Evolutionary conservation across 108 stramenopile genomes (phyloP).

Genomic region (Schizochytrium sp.): DNA sequence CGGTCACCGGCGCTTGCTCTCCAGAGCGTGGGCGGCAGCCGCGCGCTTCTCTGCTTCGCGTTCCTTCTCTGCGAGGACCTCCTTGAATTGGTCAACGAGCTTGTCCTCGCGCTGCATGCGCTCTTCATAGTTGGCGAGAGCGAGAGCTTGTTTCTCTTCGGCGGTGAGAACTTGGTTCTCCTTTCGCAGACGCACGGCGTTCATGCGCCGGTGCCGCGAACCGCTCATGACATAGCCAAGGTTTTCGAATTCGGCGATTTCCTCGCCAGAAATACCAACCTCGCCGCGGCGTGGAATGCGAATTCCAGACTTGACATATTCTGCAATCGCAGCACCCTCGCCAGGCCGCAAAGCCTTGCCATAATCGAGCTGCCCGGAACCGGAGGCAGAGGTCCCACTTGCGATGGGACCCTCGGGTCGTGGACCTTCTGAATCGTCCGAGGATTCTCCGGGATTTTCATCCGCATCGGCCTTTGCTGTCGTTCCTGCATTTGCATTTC

Average conservation of each 20-base stretch:
- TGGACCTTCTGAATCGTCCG: conserved; percentile 40
- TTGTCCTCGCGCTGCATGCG: conserved; percentile 90
- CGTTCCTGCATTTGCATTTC: too few relatives aligned
- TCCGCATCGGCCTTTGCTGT: too few relatives aligned
- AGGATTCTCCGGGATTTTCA: not conserved
- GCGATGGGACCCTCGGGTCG: conserved; percentile 45
- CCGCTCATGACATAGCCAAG: conserved; percentile 94
- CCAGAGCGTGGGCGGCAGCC: not conserved
- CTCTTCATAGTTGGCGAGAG: conserved; percentile 90
- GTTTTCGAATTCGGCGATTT: conserved; percentile 82
- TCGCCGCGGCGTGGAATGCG: conserved; percentile 97
- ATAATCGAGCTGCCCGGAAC: not conserved
- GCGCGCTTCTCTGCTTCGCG: not conserved
- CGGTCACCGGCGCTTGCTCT: not conserved
- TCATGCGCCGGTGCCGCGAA: conserved; percentile 90
- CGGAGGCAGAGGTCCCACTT: not conserved
- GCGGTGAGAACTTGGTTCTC: conserved; percentile 98
- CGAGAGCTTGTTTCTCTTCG: conserved; percentile 92
- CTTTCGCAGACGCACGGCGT: conserved; percentile 97
- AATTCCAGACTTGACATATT: conserved; percentile 89
- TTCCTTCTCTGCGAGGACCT: not conserved
- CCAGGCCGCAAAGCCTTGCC: conserved; percentile 30
- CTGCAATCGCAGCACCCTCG: conserved; percentile 66
- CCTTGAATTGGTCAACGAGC: conserved; percentile 42
- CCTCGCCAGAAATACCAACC: conserved; percentile 80